Evolutionary conservation across 495 filamentous ascomycete species (phyloP).

Genomic region (Bathelium albidoporum): DNA sequence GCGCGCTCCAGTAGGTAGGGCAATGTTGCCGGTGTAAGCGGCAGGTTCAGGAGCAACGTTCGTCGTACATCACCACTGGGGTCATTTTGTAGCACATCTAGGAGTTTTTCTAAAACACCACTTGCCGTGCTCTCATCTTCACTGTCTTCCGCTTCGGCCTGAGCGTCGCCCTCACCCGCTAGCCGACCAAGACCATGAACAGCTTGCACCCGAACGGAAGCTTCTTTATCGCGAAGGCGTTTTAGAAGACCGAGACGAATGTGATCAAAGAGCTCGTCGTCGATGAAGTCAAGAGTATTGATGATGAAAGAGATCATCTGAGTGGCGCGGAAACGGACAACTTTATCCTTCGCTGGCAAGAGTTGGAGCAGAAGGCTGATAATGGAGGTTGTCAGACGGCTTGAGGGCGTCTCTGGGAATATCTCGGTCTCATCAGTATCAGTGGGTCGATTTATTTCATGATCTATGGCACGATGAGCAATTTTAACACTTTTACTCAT

Average conservation of each 20-base stretch:
- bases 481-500: neutral
- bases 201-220: constrained; percentile 86
- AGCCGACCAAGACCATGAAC: constrained; percentile 77
- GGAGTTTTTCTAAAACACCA: constrained; percentile 66
- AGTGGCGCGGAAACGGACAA: constrained; percentile 77
- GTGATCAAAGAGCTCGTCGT: constrained; percentile 77
- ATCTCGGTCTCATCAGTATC: constrained; percentile 47
- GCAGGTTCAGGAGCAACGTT: constrained; percentile 77
- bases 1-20: constrained; percentile 87
- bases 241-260: constrained; percentile 66
- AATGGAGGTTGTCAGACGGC: constrained; percentile 64
- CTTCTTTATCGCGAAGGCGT: constrained; percentile 85
- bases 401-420: constrained; percentile 69
- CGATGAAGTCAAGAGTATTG: constrained; percentile 81
- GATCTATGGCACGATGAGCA: constrained; percentile 31
- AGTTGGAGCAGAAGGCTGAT: constrained; percentile 59
- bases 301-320: constrained; percentile 81
- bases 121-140: constrained; percentile 41
- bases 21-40: constrained; percentile 69
- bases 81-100: constrained; percentile 89
- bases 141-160: constrained; percentile 46
- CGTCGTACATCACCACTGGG: constrained; percentile 86
- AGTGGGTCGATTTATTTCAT: constrained; percentile 36
- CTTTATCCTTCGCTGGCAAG: constrained; percentile 76
- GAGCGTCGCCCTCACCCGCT: constrained; percentile 63